Evolutionary conservation across 2,329 filamentous ascomycete species (phyloP).

Genomic region (Pyrenochaeta sp.): DNA sequence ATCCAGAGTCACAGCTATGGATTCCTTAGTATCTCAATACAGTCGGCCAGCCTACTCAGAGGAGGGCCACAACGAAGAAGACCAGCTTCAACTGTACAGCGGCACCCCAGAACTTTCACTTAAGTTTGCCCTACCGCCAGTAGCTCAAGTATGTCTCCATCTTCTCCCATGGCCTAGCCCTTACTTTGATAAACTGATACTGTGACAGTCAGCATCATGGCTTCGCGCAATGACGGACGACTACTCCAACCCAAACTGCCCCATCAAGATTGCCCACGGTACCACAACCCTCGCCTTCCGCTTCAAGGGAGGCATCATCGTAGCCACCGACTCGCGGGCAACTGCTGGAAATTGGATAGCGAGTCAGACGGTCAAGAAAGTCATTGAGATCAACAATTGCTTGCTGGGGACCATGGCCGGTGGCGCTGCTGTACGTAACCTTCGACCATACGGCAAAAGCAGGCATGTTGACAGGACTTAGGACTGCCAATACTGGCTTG

Average conservation of each 20-base stretch:
- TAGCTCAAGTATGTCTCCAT: conserved; percentile 73
- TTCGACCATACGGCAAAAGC: not conserved
- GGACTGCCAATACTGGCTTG: conserved; percentile 99
- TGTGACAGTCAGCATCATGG: conserved; percentile 83
- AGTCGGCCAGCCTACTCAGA: conserved; percentile 78
- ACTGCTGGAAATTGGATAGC: conserved; percentile 99
- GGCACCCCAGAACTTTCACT: conserved; percentile 80
- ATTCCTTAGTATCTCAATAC: conserved; percentile 92
- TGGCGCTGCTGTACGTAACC: conserved; percentile 78
- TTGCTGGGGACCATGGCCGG: conserved; percentile 98
- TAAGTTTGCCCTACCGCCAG: conserved; percentile 93
- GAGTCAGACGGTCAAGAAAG: conserved; percentile 99
- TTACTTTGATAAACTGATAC: not conserved
- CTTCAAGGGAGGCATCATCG: conserved; percentile 98
- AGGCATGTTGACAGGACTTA: conserved; percentile 45
- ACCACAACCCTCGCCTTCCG: conserved; percentile 98
- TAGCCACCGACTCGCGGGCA: conserved; percentile 95
- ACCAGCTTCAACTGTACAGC: conserved; percentile 74
- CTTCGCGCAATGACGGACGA: conserved; percentile 97
- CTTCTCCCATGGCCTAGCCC: not conserved
- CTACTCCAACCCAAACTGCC: conserved; percentile 93
- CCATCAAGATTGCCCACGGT: conserved; percentile 99
- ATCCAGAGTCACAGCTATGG: conserved; percentile 66
- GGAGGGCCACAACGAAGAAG: conserved; percentile 76
- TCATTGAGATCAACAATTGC: conserved; percentile 96